A percentile compares a stretch with the other conserved stretches of the same genome.
phyloP scores from a whole-genome alignment of 2,329 filamentous ascomycete species.

The Cladorrhinum sp. region DNA sequence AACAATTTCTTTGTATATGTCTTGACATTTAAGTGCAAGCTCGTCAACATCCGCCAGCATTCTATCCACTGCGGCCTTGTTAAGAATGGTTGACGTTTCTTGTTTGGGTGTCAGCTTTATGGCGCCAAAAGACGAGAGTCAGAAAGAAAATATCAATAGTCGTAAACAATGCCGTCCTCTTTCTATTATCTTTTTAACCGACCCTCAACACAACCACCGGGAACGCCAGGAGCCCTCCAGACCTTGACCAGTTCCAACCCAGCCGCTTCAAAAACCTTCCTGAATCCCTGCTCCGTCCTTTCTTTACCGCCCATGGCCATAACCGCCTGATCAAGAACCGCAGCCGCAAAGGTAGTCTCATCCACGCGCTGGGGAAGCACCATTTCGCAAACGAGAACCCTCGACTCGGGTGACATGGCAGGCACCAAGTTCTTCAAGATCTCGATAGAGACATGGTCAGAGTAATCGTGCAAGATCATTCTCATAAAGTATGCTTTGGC shows the following conservation, averaged over 20 bases:
- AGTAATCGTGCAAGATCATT: constrained; percentile 35
- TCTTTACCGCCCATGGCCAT: constrained; percentile 38
- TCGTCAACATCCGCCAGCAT: no score
- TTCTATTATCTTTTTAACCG: constrained; percentile 15
- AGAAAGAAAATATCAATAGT: no score
- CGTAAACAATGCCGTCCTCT: no score
- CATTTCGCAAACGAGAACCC: constrained; percentile 35
- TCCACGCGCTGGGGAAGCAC: constrained; percentile 31
- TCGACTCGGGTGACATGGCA: constrained; percentile 31
- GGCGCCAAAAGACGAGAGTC: no score
- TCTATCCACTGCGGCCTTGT: no score
- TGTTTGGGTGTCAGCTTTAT: no score
- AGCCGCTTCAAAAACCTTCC: constrained; percentile 30
- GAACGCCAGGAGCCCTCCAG: constrained; percentile 20
- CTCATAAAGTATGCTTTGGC: constrained; percentile 37
- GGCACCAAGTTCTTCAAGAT: constrained; percentile 30
- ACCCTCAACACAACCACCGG: constrained; percentile 22
- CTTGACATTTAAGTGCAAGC: no score
- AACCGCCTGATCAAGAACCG: constrained; percentile 33
- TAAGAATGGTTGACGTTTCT: no score
- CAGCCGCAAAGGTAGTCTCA: constrained; percentile 31
- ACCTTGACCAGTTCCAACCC: constrained; percentile 31
- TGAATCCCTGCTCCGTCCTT: constrained; percentile 30
- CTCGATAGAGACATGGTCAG: constrained; percentile 28
- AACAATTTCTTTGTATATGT: no score